These are phyloP conservation scores for Exophiala viscosa DNA, from an alignment of 2,329 filamentous ascomycete species.

Conservation along the genomic window DNA sequence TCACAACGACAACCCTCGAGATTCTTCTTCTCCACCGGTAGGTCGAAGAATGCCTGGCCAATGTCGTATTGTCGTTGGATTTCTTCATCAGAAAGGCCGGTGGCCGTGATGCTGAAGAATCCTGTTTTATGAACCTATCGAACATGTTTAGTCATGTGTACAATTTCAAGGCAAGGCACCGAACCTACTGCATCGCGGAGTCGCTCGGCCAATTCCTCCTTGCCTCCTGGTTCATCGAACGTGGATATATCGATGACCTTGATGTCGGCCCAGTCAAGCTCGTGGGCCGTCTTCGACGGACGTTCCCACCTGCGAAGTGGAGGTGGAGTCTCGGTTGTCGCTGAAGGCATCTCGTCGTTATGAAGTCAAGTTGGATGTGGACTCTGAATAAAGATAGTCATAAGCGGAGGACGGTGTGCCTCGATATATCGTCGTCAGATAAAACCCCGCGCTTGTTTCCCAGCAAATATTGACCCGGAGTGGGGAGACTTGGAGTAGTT, in stretches of 20 bases:
- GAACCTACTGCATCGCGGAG: conserved; percentile 44
- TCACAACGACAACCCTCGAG: conserved; percentile 50
- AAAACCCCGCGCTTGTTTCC: too few species aligned
- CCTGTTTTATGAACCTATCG: conserved; percentile 12
- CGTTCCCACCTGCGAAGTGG: background rate
- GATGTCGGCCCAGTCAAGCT: conserved; percentile 20
- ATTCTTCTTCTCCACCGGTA: conserved; percentile 55
- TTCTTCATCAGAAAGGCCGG: conserved; percentile 55
- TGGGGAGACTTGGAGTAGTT: too few species aligned
- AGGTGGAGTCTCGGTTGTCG: background rate
- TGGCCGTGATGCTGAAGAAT: conserved; percentile 62
- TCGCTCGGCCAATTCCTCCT: conserved; percentile 50
- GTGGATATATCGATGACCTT: conserved; percentile 43
- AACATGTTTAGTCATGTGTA: background rate
- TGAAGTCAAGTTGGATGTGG: too few species aligned
- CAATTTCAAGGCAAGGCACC: background rate
- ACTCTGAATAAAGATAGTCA: too few species aligned
- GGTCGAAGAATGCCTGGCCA: conserved; percentile 53
- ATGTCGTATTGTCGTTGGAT: conserved; percentile 59
- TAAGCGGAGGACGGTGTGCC: too few species aligned
- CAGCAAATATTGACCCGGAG: too few species aligned
- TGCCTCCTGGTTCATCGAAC: conserved; percentile 52
- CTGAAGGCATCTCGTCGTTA: background rate
- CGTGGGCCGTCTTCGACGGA: background rate
- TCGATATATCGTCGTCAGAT: too few species aligned